phyloP scores from a whole-genome alignment of 2,329 filamentous ascomycete species.

The Ceratocystis eucalypticola region DNA sequence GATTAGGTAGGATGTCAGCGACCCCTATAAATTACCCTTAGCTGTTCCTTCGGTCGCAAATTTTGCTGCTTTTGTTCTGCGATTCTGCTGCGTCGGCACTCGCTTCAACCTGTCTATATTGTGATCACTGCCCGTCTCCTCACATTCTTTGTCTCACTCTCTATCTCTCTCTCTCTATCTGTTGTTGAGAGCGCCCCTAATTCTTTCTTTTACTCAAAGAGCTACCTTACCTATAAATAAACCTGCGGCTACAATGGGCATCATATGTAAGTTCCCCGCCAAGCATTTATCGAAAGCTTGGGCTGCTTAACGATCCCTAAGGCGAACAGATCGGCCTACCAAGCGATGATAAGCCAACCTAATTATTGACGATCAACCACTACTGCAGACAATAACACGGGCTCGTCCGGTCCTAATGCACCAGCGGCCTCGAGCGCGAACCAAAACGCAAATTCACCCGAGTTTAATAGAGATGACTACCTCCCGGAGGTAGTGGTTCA shows the following conservation, averaged over 20 bases:
- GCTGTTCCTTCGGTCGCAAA: background rate
- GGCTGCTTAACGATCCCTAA: background rate
- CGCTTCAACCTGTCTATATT: too few relatives aligned
- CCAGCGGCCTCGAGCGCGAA: background rate
- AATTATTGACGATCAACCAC: background rate
- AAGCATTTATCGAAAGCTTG: background rate
- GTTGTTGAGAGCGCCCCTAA: background rate
- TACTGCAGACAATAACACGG: background rate
- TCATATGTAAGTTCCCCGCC: background rate
- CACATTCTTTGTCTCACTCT: background rate
- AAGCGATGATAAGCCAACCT: background rate
- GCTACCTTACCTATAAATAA: background rate
- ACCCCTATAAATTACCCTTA: background rate
- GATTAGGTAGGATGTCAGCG: background rate
- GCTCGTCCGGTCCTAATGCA: background rate
- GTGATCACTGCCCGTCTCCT: too few relatives aligned
- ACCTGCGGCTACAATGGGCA: background rate
- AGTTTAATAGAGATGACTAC: background rate
- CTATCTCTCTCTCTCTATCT: background rate
- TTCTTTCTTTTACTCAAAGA: background rate
- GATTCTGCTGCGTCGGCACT: too few relatives aligned
- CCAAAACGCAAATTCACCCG: background rate
- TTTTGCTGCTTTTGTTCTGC: background rate
- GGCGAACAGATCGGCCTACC: background rate
- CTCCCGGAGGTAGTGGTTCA: conserved; percentile 6